Evolutionary conservation across 1,284 basidiomycete genomes (phyloP).

Genomic region (Ceratobasidium sp.): DNA sequence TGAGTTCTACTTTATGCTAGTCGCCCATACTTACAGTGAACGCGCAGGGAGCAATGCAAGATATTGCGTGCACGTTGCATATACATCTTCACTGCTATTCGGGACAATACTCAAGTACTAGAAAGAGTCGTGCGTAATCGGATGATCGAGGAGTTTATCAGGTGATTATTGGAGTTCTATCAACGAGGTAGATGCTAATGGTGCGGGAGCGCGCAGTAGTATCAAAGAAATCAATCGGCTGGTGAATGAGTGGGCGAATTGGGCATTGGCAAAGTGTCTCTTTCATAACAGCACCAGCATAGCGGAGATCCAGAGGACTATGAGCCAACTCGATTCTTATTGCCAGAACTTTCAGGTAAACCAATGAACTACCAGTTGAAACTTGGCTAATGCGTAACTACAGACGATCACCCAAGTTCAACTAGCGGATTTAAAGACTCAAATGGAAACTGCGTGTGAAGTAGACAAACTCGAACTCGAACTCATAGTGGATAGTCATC

Average conservation of each 20-base stretch:
- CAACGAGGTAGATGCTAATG: too few relatives aligned
- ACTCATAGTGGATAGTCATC: too few relatives aligned
- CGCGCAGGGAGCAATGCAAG: slow-evolving; percentile 14
- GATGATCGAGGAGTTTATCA: slow-evolving; percentile 7
- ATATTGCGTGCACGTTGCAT: slow-evolving; percentile 8
- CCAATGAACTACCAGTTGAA: too few relatives aligned
- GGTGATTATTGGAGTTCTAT: neutral
- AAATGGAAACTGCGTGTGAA: too few relatives aligned
- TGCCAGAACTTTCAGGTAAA: slow-evolving; percentile 24
- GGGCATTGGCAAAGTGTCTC: neutral
- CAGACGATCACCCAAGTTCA: too few relatives aligned
- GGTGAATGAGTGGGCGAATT: slow-evolving; percentile 16
- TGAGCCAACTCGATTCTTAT: slow-evolving; percentile 7
- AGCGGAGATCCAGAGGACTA: neutral
- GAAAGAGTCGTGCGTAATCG: neutral
- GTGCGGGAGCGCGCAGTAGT: neutral
- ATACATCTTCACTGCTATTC: slow-evolving; percentile 8
- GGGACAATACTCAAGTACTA: neutral
- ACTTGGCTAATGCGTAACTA: too few relatives aligned
- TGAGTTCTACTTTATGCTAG: too few relatives aligned
- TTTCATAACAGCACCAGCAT: slow-evolving; percentile 4
- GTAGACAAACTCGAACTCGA: too few relatives aligned
- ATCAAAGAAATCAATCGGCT: slow-evolving; percentile 2
- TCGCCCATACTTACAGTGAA: neutral
- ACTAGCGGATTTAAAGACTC: too few relatives aligned